Evolutionary conservation across 2,329 filamentous ascomycete genomes (phyloP).

Genomic region (Monilinia fructicola): DNA sequence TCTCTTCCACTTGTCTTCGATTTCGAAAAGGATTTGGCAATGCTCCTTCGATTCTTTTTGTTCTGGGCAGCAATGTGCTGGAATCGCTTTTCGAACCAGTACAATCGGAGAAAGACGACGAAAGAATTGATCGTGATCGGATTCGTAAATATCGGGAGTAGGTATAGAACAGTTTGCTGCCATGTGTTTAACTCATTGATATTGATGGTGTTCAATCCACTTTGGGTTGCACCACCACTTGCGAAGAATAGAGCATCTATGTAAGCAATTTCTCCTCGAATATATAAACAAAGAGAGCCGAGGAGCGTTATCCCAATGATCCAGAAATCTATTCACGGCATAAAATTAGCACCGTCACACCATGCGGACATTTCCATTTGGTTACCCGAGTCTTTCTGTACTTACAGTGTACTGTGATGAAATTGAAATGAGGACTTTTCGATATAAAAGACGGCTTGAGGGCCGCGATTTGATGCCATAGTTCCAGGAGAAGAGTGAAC

Average conservation of each 20-base stretch:
- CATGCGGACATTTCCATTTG: background rate
- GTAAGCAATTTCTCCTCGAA: constrained; percentile 63
- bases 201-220: constrained; percentile 81
- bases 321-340: constrained; percentile 63
- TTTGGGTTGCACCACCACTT: constrained; percentile 85
- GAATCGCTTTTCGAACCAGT: constrained; percentile 98
- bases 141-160: constrained; percentile 72
- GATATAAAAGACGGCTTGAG: constrained; percentile 58
- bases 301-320: constrained; percentile 72
- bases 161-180: constrained; percentile 71
- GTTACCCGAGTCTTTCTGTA: constrained; percentile 27
- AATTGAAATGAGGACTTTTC: constrained; percentile 71
- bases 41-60: constrained; percentile 61
- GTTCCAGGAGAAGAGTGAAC: constrained; percentile 32
- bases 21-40: constrained; percentile 61
- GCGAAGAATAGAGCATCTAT: constrained; percentile 88
- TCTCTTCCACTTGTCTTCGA: constrained; percentile 50
- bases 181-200: constrained; percentile 67
- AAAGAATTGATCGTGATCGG: constrained; percentile 82
- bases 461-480: constrained; percentile 48
- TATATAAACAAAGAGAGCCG: constrained; percentile 75
- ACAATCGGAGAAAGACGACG: constrained; percentile 88
- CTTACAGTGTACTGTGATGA: constrained; percentile 77
- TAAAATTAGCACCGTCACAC: constrained; percentile 8
- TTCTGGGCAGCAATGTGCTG: constrained; percentile 78